Evolutionary conservation across 805 yeast genomes (phyloP).

Genomic region (Metschnikowia baotianmanensis): DNA sequence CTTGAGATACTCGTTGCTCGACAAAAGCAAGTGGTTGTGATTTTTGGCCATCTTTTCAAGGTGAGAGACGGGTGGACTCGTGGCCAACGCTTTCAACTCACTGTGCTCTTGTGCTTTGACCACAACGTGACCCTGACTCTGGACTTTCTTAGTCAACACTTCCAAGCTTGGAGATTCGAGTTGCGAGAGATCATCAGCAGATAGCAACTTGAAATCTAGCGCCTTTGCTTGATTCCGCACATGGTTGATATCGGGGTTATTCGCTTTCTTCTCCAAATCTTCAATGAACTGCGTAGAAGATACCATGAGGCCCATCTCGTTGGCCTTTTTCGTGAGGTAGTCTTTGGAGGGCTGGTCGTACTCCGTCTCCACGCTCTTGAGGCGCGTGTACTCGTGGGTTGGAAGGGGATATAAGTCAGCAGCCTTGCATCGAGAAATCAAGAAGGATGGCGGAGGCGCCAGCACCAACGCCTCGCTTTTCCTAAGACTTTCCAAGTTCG

Average conservation of each 20-base stretch:
- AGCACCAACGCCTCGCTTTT: constrained; percentile 14
- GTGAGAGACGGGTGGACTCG: constrained; percentile 24
- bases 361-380: constrained; percentile 22
- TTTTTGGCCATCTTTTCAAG: constrained; percentile 15
- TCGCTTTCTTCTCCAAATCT: constrained; percentile 23
- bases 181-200: constrained; percentile 6
- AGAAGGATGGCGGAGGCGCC: constrained; percentile 27
- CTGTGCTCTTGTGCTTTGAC: constrained; percentile 9
- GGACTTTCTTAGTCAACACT: constrained; percentile 9
- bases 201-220: constrained; percentile 9
- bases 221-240: constrained; percentile 5
- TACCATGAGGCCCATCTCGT: constrained; percentile 32
- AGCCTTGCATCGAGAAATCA: constrained; percentile 22
- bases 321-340: constrained; percentile 35
- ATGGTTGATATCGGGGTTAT: constrained; percentile 7
- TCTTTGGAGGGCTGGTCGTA: constrained; percentile 33
- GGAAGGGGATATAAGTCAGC: constrained; percentile 19
- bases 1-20: constrained; percentile 10
- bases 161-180: constrained; percentile 15
- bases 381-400: constrained; percentile 16
- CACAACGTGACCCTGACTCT: constrained; percentile 9
- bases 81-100: constrained; percentile 7
- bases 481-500: constrained; percentile 13
- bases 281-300: constrained; percentile 31
- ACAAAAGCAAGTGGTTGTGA: constrained; percentile 13